Evolutionary conservation across 164 flowering plant species (phyloP).

Genomic region (Annona squamosa): DNA sequence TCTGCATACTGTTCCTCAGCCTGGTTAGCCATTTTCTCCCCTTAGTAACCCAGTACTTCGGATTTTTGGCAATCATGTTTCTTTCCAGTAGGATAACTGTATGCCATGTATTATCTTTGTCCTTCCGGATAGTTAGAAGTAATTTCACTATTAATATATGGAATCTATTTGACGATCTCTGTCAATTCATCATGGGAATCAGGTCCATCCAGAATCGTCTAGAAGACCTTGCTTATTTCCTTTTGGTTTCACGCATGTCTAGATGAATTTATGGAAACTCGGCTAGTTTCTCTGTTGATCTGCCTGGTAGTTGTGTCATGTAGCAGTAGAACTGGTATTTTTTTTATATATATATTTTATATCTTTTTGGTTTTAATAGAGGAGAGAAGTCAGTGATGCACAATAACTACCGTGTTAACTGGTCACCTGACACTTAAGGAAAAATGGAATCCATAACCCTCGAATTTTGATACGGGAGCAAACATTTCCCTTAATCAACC

Average conservation of each 20-base stretch:
- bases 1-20: slow-evolving; percentile 88
- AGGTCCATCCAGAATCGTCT: background rate
- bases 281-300: background rate
- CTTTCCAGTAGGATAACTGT: background rate
- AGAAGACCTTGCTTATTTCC: background rate
- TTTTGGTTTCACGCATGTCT: background rate
- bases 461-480: background rate
- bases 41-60: background rate
- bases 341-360: too few species aligned
- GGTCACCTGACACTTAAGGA: background rate
- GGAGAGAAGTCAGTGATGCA: background rate
- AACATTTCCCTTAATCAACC: background rate
- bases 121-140: background rate
- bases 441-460: background rate
- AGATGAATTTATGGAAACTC: background rate
- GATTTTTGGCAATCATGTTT: background rate
- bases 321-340: too few species aligned
- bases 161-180: background rate
- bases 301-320: background rate
- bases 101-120: too few species aligned
- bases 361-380: background rate
- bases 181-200: background rate
- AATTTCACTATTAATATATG: too few species aligned
- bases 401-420: background rate
- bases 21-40: slow-evolving; percentile 50